These are phyloP conservation scores for Petrea volubilis DNA, from an alignment of 257 asterid species.

Conservation along the genomic window DNA sequence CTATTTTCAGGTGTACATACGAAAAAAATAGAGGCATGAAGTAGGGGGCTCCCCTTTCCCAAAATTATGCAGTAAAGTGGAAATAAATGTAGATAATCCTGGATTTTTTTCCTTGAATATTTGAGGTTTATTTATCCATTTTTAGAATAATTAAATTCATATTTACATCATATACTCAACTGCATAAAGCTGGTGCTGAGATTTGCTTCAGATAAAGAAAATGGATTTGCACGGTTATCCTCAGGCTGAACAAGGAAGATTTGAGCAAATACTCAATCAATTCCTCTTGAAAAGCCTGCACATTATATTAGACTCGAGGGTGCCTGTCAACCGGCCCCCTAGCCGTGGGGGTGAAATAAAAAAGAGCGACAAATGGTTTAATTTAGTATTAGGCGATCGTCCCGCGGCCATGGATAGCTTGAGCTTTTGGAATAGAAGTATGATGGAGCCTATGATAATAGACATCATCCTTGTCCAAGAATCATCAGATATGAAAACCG, in stretches of 20 bases:
- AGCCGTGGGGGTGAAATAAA: constrained; percentile 60
- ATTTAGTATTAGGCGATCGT: constrained; percentile 80
- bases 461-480: constrained; percentile 86
- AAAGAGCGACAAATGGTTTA: constrained; percentile 93
- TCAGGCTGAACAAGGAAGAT: constrained; percentile 75
- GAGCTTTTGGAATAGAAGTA: constrained; percentile 86
- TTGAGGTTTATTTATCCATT: constrained; percentile 21
- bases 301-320: constrained; percentile 87
- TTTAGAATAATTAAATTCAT: constrained; percentile 8
- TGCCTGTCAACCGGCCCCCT: constrained; percentile 65
- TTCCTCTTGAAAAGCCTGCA: constrained; percentile 85
- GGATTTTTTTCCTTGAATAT: neutral
- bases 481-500: constrained; percentile 43
- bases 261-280: constrained; percentile 90
- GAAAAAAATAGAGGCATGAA: constrained; percentile 15
- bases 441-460: constrained; percentile 90
- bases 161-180: constrained; percentile 16
- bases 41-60: constrained; percentile 20
- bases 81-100: neutral
- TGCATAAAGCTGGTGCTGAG: constrained; percentile 25
- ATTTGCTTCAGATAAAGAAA: constrained; percentile 24
- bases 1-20: constrained; percentile 34
- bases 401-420: constrained; percentile 86
- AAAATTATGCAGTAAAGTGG: neutral
- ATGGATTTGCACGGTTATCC: constrained; percentile 82